phyloP scores from a whole-genome alignment of 192 early-diverging fungal species.

The Coemansia pectinata region DNA sequence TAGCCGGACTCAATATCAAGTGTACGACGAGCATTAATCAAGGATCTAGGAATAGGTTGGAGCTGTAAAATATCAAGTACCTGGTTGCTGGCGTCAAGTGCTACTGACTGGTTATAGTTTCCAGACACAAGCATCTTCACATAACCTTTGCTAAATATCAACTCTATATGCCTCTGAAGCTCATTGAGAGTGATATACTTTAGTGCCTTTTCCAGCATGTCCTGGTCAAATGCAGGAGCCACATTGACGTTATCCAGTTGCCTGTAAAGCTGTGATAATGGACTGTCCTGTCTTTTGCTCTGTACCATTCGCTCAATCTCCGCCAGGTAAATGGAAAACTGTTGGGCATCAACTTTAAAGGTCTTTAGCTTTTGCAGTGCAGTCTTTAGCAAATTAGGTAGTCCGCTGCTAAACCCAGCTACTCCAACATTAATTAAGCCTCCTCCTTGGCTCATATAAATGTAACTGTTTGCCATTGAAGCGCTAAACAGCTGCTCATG shows the following conservation, averaged over 20 bases:
- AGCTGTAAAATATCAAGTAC: conserved; percentile 40
- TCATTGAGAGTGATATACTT: conserved; percentile 69
- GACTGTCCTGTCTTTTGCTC: not conserved
- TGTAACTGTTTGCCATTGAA: conserved; percentile 71
- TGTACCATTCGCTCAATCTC: not conserved
- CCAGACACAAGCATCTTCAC: too few relatives aligned
- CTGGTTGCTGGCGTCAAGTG: conserved; percentile 53
- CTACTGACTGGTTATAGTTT: conserved; percentile 58
- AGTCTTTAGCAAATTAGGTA: conserved; percentile 63
- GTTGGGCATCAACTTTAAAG: conserved; percentile 59
- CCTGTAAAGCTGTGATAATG: not conserved
- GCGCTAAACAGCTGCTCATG: conserved; percentile 82
- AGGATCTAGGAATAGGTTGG: conserved; percentile 48
- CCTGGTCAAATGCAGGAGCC: conserved; percentile 51
- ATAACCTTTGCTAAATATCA: conserved; percentile 49
- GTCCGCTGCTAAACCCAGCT: conserved; percentile 83
- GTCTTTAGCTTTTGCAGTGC: conserved; percentile 63
- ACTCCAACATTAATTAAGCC: conserved; percentile 65
- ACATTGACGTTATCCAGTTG: too few relatives aligned
- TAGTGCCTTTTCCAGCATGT: conserved; percentile 63
- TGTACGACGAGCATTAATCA: not conserved
- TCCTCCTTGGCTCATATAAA: conserved; percentile 58
- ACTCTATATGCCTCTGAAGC: conserved; percentile 70
- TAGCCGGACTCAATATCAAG: conserved; percentile 26
- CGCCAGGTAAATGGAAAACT: conserved; percentile 58